A percentile compares a stretch with the other conserved stretches of the same genome.
phyloP scores from a whole-genome alignment of 306 rosid genomes.

The Acmispon strigosus region DNA sequence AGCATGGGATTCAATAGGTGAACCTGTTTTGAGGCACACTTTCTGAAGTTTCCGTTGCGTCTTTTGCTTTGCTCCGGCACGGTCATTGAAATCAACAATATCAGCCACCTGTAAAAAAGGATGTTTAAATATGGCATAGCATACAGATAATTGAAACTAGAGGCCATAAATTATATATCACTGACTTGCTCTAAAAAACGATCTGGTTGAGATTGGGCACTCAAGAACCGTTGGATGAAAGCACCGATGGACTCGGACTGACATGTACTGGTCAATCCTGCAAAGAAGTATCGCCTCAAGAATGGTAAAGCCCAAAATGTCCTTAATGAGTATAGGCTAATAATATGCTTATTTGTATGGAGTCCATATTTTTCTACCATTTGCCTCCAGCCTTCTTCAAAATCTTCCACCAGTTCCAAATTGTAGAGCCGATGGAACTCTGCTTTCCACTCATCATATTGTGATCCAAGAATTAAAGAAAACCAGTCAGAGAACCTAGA shows the following conservation, averaged over 20 bases:
- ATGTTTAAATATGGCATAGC: not conserved
- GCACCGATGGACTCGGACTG: slow-evolving; percentile 52
- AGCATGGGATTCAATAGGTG: slow-evolving; percentile 86
- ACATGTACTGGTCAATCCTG: slow-evolving; percentile 57
- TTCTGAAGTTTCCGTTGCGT: slow-evolving; percentile 60
- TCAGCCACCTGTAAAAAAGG: slow-evolving; percentile 47
- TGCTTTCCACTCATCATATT: slow-evolving; percentile 75
- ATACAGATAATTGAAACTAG: not conserved
- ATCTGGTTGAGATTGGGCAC: slow-evolving; percentile 64
- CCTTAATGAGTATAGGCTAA: slow-evolving; percentile 65
- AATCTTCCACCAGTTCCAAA: slow-evolving; percentile 56
- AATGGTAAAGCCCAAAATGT: slow-evolving; percentile 77
- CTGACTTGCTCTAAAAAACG: slow-evolving; percentile 55
- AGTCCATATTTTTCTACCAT: slow-evolving; percentile 69
- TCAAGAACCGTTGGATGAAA: slow-evolving; percentile 71
- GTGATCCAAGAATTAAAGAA: slow-evolving; percentile 60
- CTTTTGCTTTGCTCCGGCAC: slow-evolving; percentile 66
- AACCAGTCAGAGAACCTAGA: slow-evolving; percentile 86
- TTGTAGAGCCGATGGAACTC: slow-evolving; percentile 72
- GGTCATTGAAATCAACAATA: slow-evolving; percentile 57
- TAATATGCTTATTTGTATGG: slow-evolving; percentile 61
- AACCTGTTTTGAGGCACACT: slow-evolving; percentile 75
- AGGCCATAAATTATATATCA: slow-evolving; percentile 18
- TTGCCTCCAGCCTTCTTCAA: slow-evolving; percentile 73
- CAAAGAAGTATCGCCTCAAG: slow-evolving; percentile 72